These are phyloP conservation scores for Cornus florida DNA, from an alignment of 148 eudicot genomes.

Conservation along the genomic window DNA sequence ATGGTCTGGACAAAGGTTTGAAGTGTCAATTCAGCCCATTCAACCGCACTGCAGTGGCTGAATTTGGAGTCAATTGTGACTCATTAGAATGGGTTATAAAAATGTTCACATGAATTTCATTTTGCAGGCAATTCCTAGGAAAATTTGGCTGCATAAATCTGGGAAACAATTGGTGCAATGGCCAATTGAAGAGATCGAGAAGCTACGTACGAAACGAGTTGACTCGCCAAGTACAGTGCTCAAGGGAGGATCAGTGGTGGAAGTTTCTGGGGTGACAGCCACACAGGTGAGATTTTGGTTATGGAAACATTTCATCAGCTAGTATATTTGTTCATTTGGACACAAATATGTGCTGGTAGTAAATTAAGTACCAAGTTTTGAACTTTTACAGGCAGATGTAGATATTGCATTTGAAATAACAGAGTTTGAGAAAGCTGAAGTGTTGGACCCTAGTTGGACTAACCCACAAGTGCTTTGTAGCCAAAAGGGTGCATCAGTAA, in stretches of 20 bases:
- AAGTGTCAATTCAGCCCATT: no score
- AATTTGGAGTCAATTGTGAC: no score
- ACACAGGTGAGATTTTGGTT: slow-evolving; percentile 39
- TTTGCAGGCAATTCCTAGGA: slow-evolving; percentile 47
- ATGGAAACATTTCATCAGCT: not conserved
- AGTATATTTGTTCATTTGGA: not conserved
- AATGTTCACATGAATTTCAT: not conserved
- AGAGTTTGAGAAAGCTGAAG: slow-evolving; percentile 38
- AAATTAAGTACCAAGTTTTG: no score
- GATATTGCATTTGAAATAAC: slow-evolving; percentile 48
- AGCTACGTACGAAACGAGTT: slow-evolving; percentile 28
- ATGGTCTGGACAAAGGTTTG: no score
- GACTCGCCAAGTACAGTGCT: slow-evolving; percentile 8
- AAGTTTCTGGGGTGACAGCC: slow-evolving; percentile 45
- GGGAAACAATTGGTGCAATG: slow-evolving; percentile 64
- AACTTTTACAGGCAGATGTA: slow-evolving; percentile 53
- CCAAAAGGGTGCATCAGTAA: slow-evolving; percentile 43
- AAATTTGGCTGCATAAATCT: slow-evolving; percentile 38
- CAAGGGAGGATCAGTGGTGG: slow-evolving; percentile 33
- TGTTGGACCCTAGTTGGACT: slow-evolving; percentile 41
- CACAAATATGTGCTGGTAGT: no score
- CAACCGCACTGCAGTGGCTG: no score
- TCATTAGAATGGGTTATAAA: no score
- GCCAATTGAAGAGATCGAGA: slow-evolving; percentile 54
- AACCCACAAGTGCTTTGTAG: slow-evolving; percentile 55